Evolutionary conservation across 495 filamentous ascomycete genomes (phyloP), one percentile per base, ranked within the genome.

Genomic region (Penicillium nucicola): DNA sequence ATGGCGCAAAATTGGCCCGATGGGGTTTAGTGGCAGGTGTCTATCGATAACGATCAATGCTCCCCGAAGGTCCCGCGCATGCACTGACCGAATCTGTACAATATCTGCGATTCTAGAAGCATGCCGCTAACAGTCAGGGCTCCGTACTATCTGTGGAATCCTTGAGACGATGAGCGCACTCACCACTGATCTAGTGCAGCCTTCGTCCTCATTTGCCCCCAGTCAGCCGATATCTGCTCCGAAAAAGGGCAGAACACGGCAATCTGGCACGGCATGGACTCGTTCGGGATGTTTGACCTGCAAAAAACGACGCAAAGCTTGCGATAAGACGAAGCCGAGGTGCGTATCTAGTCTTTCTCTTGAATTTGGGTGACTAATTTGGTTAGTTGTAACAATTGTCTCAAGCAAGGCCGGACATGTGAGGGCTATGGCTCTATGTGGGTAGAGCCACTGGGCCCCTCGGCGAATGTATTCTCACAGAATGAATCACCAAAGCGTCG

Each of bases 371-470:
- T 47, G 39, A 45, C 36, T 39, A 31, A 53, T 18, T 17, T 8
- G 12, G 44, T 37, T 22, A 76, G 72, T 41, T 76, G 72, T 41
- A 64, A 64, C 23, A 72, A 64, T 58, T 76, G 72, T 40, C 44
- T 56, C 37, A 71, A 70, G 31, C 55, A 71, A 42, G 72, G 71
- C 5, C 57, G 68, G 28, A 55, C 36, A 11, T 76, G 72, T 41
- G 72, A 73, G 52, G 72, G 72, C 32, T 76, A 76, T 60, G 61
- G 66, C 5, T 71, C 68, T n/a, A 64, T 74, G 35, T 76, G 72
- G 72, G 65, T 67, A 45, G 54, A 58, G 35, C 71, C 72, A 3
- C 49, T 76, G 10, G 58, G 66, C 14, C 71, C 70, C 14, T 62
- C 64, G 1, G 58, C 68, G 22, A 54, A 61, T 14, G 56, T 68